Evolutionary conservation across 164 flowering plant species (phyloP).

Genomic region (Nymphaea colorata): DNA sequence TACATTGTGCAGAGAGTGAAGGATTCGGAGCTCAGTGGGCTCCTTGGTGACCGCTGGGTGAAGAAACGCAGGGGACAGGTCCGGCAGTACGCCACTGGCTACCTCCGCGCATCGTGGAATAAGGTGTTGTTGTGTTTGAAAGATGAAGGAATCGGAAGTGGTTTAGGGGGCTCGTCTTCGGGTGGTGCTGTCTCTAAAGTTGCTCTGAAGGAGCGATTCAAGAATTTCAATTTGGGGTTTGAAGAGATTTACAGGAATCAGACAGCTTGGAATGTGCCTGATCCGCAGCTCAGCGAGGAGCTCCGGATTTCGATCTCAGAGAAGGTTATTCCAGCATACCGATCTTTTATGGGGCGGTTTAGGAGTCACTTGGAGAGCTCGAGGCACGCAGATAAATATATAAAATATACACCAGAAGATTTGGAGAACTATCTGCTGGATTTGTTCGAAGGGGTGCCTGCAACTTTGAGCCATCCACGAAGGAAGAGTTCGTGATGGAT

Average conservation of each 20-base stretch:
- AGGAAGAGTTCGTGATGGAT: conserved; percentile 35
- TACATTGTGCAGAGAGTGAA: conserved; percentile 81
- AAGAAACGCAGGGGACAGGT: conserved; percentile 55
- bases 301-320: conserved; percentile 67
- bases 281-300: conserved; percentile 72
- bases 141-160: conserved; percentile 64
- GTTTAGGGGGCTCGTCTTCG: conserved; percentile 32
- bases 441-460: conserved; percentile 65
- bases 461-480: conserved; percentile 34
- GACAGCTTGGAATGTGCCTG: conserved; percentile 76
- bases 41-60: conserved; percentile 78
- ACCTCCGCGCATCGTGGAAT: conserved; percentile 84
- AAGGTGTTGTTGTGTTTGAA: conserved; percentile 56
- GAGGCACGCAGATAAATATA: conserved; percentile 63
- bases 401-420: conserved; percentile 74
- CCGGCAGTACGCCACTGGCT: conserved; percentile 59
- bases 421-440: conserved; percentile 58
- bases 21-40: conserved; percentile 63
- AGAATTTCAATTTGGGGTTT: conserved; percentile 61
- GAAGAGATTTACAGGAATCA: conserved; percentile 74
- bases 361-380: conserved; percentile 62
- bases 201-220: conserved; percentile 69
- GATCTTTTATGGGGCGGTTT: conserved; percentile 68
- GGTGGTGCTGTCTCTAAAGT: conserved; percentile 43
- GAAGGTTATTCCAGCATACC: conserved; percentile 70